Evolutionary conservation across 306 rosid genomes (phyloP).

Genomic region (Herpetospermum pedunculosum): DNA sequence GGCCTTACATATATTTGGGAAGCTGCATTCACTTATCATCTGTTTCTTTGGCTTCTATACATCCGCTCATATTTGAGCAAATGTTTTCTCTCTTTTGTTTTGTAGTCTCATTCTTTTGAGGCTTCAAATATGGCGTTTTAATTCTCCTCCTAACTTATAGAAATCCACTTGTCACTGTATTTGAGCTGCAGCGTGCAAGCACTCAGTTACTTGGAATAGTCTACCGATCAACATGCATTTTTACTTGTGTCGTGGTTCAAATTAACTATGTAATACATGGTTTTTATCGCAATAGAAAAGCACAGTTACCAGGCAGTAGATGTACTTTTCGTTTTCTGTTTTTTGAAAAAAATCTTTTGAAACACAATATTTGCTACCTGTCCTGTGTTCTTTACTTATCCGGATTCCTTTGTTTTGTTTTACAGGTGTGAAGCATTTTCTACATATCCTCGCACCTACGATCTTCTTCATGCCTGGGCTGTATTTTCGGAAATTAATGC

Average conservation of each 20-base stretch:
- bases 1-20: neutral
- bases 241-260: neutral
- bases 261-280: neutral
- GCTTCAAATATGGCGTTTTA: neutral
- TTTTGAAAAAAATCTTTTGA: neutral
- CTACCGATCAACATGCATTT: neutral
- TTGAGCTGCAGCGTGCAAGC: neutral
- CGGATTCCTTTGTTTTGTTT: neutral
- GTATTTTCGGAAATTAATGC: conserved; percentile 38
- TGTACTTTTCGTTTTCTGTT: neutral
- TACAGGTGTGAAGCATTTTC: conserved; percentile 62
- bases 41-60: neutral
- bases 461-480: conserved; percentile 54
- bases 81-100: neutral
- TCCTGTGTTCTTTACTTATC: neutral
- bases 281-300: neutral
- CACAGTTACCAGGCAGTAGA: neutral
- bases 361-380: neutral
- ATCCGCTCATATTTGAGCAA: neutral
- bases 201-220: neutral
- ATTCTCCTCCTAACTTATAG: neutral
- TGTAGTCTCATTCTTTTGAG: neutral
- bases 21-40: neutral
- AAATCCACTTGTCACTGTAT: neutral
- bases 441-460: conserved; percentile 53